Evolutionary conservation across 2,329 filamentous ascomycete genomes (phyloP), one percentile per base, ranked within the genome.

Genomic region (Zelopaecilomyces penicillatus): DNA sequence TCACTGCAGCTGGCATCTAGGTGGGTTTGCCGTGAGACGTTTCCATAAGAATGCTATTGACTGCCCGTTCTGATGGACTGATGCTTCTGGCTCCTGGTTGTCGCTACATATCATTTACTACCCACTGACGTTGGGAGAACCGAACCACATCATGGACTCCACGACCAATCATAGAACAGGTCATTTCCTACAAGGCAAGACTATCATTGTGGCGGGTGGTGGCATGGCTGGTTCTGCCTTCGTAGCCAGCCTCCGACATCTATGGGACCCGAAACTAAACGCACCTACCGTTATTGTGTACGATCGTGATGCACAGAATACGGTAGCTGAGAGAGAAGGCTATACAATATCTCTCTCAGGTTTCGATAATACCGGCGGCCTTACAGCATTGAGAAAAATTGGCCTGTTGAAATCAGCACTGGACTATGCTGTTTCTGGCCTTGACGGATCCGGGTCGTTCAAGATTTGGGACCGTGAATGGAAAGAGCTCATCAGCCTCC

Each of bases 181-280:
- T 26, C 50, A 49, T 29, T 52, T 58, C 40, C 53, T 65, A 37
- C 53, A 56, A 5, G 57, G 58, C 19, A 66, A 66, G 52, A 62
- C 55, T 37, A 65, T 68, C 39, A 53, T 67, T 12, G 54, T 69
- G 32, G 55, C 62, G 27, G 66, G 66, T 30, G 63, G 57, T 27
- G 67, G 66, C 19, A 61, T 68, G n/a, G 61, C 61, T 19, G 64
- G 67, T 9, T 57, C 67, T 19, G 50, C 64, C 5, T 69, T 70
- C 47, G 59, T 55, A 35, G 50, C 61, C 41, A 57, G 64, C 11
- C 54, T 69, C 27, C 56, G 54, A 42, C 62, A 64, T 42, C 55
- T 57, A 5, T 68, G 65, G 61, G 48, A 56, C 11, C 40, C 53
- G 3, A 47, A 46, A 4, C 40, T 53, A 12, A 39, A 46, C 8